Evolutionary conservation across 1,284 basidiomycete genomes (phyloP).

Genomic region (Cutaneotrichosporon dermatis): DNA sequence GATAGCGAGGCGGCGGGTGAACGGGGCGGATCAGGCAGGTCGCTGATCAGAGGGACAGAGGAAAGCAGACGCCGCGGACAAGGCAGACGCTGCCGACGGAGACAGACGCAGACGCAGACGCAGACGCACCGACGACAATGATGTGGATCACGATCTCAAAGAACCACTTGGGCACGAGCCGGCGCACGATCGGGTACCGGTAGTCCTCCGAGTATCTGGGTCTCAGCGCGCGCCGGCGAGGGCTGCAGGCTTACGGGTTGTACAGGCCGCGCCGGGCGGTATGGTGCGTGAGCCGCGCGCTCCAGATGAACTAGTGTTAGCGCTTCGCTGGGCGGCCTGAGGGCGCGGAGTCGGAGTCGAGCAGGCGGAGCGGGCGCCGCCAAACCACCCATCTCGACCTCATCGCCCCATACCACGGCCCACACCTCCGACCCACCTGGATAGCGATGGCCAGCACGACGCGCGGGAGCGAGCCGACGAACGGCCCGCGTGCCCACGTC

Average conservation of each 20-base stretch:
- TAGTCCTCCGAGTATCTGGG: slow-evolving; percentile 63
- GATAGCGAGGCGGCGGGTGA: too few species aligned
- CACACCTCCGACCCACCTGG: slow-evolving; percentile 48
- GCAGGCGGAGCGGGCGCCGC: too few species aligned
- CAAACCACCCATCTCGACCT: neutral
- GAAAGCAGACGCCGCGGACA: too few species aligned
- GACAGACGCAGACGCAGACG: neutral
- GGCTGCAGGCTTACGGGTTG: slow-evolving; percentile 32
- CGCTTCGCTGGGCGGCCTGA: neutral
- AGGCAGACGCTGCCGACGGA: too few species aligned
- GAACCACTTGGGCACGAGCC: slow-evolving; percentile 60
- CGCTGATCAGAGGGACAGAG: too few species aligned
- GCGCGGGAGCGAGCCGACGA: slow-evolving; percentile 56
- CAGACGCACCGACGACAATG: slow-evolving; percentile 63
- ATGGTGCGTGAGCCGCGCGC: slow-evolving; percentile 68
- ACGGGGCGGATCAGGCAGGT: too few species aligned
- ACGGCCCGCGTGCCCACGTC: slow-evolving; percentile 56
- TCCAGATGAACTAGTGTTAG: slow-evolving; percentile 57
- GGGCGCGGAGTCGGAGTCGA: too few species aligned
- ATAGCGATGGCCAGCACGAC: slow-evolving; percentile 66
- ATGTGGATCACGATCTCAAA: slow-evolving; percentile 74
- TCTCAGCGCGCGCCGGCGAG: too few species aligned
- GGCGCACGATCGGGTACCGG: slow-evolving; percentile 75
- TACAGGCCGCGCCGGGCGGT: slow-evolving; percentile 81
- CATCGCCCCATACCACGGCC: slow-evolving; percentile 20